phyloP scores from a whole-genome alignment of 2,329 filamentous ascomycete species.

The Exophiala xenobiotica region DNA sequence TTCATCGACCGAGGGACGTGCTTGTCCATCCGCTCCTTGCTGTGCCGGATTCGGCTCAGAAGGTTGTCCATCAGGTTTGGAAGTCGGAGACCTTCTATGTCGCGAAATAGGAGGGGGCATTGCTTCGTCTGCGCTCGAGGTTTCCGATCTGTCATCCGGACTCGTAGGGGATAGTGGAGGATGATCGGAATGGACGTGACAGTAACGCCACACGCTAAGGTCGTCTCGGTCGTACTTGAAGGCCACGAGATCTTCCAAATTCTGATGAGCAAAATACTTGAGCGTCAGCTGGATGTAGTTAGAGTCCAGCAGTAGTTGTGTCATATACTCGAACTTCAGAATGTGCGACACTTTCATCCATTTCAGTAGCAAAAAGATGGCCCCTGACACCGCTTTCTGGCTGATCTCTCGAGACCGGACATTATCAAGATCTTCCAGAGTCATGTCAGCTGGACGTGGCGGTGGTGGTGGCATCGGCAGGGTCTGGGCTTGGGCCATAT shows the following conservation, averaged over 20 bases:
- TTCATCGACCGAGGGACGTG: constrained; percentile 69
- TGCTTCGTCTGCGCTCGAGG: constrained; percentile 61
- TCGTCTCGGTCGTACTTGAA: constrained; percentile 80
- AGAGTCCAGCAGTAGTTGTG: constrained; percentile 87
- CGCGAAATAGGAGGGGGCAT: constrained; percentile 76
- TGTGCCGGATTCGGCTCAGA: constrained; percentile 28
- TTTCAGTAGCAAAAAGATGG: constrained; percentile 82
- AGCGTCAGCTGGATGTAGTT: constrained; percentile 91
- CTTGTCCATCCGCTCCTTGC: constrained; percentile 4
- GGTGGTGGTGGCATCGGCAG: constrained; percentile 30
- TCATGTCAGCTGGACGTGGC: constrained; percentile 34
- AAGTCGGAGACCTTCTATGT: constrained; percentile 51
- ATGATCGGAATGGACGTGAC: constrained; percentile 69
- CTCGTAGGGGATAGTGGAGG: constrained; percentile 38
- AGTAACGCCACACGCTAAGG: constrained; percentile 91
- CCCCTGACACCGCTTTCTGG: constrained; percentile 86
- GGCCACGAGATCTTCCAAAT: constrained; percentile 85
- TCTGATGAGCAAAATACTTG: constrained; percentile 91
- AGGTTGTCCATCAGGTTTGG: constrained; percentile 34
- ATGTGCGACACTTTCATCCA: constrained; percentile 96
- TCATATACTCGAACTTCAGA: constrained; percentile 92
- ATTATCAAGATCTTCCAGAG: constrained; percentile 75
- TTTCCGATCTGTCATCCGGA: constrained; percentile 28
- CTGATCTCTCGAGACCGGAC: constrained; percentile 81
- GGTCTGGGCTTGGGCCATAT: constrained; percentile 25